Percentiles rank a stretch among this genome's conserved stretches.
phyloP scores from a whole-genome alignment of 371 early-diverging fungal species.

The Rhizopus arrhizus region DNA sequence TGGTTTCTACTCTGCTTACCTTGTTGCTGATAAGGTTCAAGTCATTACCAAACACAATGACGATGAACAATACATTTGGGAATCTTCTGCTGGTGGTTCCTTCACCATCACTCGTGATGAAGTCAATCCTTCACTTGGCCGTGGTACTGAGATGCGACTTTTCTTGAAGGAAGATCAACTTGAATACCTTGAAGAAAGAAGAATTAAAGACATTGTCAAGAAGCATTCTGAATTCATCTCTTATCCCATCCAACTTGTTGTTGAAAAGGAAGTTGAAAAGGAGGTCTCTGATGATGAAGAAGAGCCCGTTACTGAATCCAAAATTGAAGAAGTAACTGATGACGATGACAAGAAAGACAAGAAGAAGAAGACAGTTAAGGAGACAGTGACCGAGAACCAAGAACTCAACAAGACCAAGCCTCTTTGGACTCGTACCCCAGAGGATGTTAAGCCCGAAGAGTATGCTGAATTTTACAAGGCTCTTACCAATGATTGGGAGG shows the following conservation, averaged over 20 bases:
- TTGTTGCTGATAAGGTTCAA: conserved; percentile 84
- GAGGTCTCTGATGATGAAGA: conserved; percentile 85
- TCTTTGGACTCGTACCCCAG: conserved; percentile 82
- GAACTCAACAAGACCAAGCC: conserved; percentile 79
- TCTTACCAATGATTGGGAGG: conserved; percentile 73
- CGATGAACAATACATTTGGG: conserved; percentile 80
- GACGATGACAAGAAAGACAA: conserved; percentile 77
- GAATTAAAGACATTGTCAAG: conserved; percentile 68
- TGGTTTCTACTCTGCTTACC: conserved; percentile 86
- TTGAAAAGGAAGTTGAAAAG: conserved; percentile 71
- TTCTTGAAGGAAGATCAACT: conserved; percentile 80
- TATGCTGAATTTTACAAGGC: conserved; percentile 85
- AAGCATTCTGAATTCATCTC: conserved; percentile 85
- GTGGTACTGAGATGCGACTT: conserved; percentile 82
- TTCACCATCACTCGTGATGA: conserved; percentile 80
- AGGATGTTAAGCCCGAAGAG: conserved; percentile 73
- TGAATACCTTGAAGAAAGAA: conserved; percentile 58
- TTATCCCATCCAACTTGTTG: conserved; percentile 57
- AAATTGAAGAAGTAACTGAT: conserved; percentile 58
- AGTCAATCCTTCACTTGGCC: conserved; percentile 61
- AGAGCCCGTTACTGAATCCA: conserved; percentile 56
- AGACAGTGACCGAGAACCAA: conserved; percentile 50
- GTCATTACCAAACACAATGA: conserved; percentile 82
- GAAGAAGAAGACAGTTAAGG: conserved; percentile 71
- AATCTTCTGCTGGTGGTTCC: conserved; percentile 60